Base-by-base conservation (phyloP, 345 rosid genomes). In the Orychophragmus violaceus region DNA sequence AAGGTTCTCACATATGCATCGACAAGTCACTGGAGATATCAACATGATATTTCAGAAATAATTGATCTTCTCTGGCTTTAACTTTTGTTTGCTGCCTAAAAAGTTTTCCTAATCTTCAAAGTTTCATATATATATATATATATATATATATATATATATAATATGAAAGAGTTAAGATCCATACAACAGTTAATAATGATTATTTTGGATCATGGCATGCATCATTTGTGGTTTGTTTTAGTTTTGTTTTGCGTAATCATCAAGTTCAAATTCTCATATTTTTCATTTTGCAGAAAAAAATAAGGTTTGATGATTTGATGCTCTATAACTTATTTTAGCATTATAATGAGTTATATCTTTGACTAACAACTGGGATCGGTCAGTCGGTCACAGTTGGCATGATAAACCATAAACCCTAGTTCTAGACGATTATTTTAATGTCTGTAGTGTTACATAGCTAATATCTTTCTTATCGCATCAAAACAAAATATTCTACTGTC, bases 331-430 rank as follows among this genome's bases (percentile, higher is more conserved):
- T 17, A 35, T 35, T 56, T 30, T 45, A 4, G 27, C 28, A 12
- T 46, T 56, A 4, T 17, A 33, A 6, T 17, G 36, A 35, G 18
- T 59, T 49, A 6, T 27, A 52, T 52, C 17, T 70, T 62, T 62
- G 75, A 62, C 56, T 70, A 42, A 41, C 62, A 52, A 53, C 68
- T 62, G 68, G 68, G 62, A 52, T 62, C 62, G 69, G 68, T 70
- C 68, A 60, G 52, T 9, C 33, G 48, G 58, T 59, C 53, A 59
- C 33, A 25, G 44, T 62, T 53, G 62, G 56, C 68, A 51, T 62
- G 68, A 30, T 61, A 41, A 12, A 51, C 35, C 46, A 4, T 14
- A 51, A 37, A 60, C 28, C 52, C 46, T 60, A 42, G 14, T 17
- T 61, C 45, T 41, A 52, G 7, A 41, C 28, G 16, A 61, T 4